These are phyloP conservation scores for Ploettnerulaceae sp. DNA, from an alignment of 2,329 filamentous ascomycete species.

Conservation along the genomic window DNA sequence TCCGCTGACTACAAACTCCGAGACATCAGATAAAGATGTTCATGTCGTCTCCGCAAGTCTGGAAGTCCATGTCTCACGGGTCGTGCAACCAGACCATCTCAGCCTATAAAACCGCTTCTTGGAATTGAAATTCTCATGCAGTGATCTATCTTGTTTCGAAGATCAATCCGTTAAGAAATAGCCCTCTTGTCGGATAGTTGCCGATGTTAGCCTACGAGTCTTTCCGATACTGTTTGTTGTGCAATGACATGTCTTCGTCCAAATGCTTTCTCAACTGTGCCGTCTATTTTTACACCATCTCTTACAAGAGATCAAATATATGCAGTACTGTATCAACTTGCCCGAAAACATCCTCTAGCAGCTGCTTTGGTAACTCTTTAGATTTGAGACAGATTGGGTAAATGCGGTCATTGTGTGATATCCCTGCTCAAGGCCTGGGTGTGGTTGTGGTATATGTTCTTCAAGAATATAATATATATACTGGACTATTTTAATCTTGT, in stretches of 20 bases:
- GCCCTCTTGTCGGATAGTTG: background rate
- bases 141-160: background rate
- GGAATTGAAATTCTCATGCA: background rate
- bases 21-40: no score
- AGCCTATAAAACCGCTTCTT: background rate
- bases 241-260: background rate
- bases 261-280: background rate
- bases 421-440: background rate
- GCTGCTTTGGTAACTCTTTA: background rate
- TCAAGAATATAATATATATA: background rate
- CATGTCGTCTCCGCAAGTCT: background rate
- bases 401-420: background rate
- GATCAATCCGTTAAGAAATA: background rate
- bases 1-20: no score
- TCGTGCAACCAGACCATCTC: no score
- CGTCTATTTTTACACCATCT: background rate
- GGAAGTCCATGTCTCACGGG: background rate
- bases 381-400: no score
- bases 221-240: conserved; percentile 5
- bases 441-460: background rate
- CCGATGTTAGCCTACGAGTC: background rate
- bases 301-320: background rate
- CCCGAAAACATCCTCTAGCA: background rate
- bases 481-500: background rate
- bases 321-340: background rate